A percentile compares a stretch with the other conserved stretches of the same genome.
phyloP scores from a whole-genome alignment of 2,329 filamentous ascomycete species.

The Aspergillus sp. region DNA sequence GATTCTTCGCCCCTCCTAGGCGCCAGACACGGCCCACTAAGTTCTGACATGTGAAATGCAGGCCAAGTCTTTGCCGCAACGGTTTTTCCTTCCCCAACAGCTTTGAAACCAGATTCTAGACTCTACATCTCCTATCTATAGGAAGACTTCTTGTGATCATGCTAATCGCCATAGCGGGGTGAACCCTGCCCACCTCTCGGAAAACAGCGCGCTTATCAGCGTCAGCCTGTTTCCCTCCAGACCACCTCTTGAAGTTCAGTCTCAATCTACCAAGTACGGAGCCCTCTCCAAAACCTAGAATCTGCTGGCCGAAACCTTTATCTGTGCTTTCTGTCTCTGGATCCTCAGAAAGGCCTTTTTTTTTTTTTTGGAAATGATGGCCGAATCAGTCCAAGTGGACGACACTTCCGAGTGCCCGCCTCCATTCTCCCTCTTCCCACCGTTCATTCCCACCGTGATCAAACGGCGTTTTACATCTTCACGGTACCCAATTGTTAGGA shows the following conservation, averaged over 20 bases:
- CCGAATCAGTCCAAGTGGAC: neutral
- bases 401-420: constrained; percentile 1
- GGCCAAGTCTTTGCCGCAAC: neutral
- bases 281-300: neutral
- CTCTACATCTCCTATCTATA: neutral
- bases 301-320: neutral
- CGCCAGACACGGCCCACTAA: neutral
- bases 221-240: neutral
- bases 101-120: neutral
- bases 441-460: constrained; percentile 8
- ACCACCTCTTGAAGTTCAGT: neutral
- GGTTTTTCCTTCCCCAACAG: neutral
- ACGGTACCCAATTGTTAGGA: neutral
- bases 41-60: constrained; percentile 9
- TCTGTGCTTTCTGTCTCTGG: neutral
- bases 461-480: constrained; percentile 4
- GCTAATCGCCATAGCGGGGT: neutral
- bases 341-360: neutral
- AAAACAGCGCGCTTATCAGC: constrained; percentile 3
- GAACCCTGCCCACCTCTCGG: neutral
- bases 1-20: neutral
- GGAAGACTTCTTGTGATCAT: neutral
- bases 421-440: constrained; percentile 7
- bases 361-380: neutral
- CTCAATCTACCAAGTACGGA: neutral